Evolutionary conservation across 257 asterid genomes (phyloP).

Genomic region (Solanum clarkiae): DNA sequence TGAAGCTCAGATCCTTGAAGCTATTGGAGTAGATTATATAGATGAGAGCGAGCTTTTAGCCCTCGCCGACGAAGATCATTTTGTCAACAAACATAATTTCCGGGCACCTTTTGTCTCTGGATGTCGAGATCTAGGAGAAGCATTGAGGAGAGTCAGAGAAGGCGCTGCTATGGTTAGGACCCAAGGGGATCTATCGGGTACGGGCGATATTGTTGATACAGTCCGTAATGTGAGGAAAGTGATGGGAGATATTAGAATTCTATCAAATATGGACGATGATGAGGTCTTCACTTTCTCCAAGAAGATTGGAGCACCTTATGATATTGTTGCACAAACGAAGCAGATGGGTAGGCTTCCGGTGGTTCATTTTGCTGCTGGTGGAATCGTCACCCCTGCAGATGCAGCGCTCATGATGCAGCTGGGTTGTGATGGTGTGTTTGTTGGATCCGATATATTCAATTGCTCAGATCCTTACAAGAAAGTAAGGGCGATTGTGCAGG

Average conservation of each 20-base stretch:
- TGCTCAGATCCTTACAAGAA: slow-evolving; percentile 45
- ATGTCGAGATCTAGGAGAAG: slow-evolving; percentile 76
- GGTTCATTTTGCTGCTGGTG: slow-evolving; percentile 84
- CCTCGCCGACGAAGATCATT: slow-evolving; percentile 56
- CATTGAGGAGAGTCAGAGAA: slow-evolving; percentile 64
- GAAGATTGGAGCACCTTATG: slow-evolving; percentile 59
- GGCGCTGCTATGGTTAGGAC: slow-evolving; percentile 79
- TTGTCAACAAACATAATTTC: slow-evolving; percentile 69
- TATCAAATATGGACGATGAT: slow-evolving; percentile 80
- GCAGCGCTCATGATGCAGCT: slow-evolving; percentile 88
- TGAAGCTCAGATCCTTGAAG: slow-evolving; percentile 76
- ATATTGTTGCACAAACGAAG: slow-evolving; percentile 67
- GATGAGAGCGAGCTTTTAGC: slow-evolving; percentile 66
- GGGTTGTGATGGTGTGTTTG: slow-evolving; percentile 72
- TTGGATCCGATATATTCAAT: slow-evolving; percentile 48
- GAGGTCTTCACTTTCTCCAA: slow-evolving; percentile 69
- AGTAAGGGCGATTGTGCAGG: slow-evolving; percentile 63
- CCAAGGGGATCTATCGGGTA: slow-evolving; percentile 48
- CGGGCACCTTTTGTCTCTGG: slow-evolving; percentile 62
- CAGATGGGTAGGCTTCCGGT: slow-evolving; percentile 88
- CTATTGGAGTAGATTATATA: slow-evolving; percentile 62
- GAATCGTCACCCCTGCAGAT: slow-evolving; percentile 74
- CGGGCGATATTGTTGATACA: slow-evolving; percentile 41
- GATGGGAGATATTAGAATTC: slow-evolving; percentile 54
- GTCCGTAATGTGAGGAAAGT: slow-evolving; percentile 62